A percentile compares a stretch with the other conserved stretches of the same genome.
phyloP scores from a whole-genome alignment of 2,329 filamentous ascomycete genomes.

The Fusarium nanum region DNA sequence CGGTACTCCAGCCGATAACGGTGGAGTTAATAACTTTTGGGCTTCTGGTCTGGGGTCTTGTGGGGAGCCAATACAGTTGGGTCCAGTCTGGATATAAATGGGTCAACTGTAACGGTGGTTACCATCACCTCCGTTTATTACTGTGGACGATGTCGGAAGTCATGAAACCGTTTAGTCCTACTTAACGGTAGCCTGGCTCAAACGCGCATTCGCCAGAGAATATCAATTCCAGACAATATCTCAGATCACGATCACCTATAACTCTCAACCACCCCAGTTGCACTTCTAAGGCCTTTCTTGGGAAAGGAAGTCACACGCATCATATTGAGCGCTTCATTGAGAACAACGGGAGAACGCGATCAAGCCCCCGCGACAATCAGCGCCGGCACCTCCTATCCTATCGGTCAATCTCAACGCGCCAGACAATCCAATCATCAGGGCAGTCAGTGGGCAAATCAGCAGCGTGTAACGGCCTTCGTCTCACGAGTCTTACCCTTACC shows the following conservation, averaged over 20 bases:
- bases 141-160: slow-evolving; percentile 10
- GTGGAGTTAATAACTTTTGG: slow-evolving; percentile 18
- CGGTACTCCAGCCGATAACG: slow-evolving; percentile 42
- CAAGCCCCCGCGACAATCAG: slow-evolving; percentile 23
- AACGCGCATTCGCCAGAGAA: slow-evolving; percentile 35
- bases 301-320: not conserved
- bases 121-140: slow-evolving; percentile 18
- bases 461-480: slow-evolving; percentile 26
- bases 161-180: not conserved
- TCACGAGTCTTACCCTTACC: slow-evolving; percentile 6
- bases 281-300: not conserved
- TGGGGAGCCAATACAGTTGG: slow-evolving; percentile 1
- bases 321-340: not conserved
- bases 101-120: not conserved
- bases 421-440: slow-evolving; percentile 14
- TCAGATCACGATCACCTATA: slow-evolving; percentile 11
- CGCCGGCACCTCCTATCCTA: slow-evolving; percentile 32
- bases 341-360: not conserved
- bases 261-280: slow-evolving; percentile 1
- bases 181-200: slow-evolving; percentile 29
- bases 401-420: slow-evolving; percentile 37
- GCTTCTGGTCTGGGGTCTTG: slow-evolving; percentile 20
- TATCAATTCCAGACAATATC: slow-evolving; percentile 37
- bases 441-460: slow-evolving; percentile 15
- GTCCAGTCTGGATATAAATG: not conserved